Base-by-base conservation (phyloP, 1,139 yeast species). In the Casaregolazyma lundiana region DNA sequence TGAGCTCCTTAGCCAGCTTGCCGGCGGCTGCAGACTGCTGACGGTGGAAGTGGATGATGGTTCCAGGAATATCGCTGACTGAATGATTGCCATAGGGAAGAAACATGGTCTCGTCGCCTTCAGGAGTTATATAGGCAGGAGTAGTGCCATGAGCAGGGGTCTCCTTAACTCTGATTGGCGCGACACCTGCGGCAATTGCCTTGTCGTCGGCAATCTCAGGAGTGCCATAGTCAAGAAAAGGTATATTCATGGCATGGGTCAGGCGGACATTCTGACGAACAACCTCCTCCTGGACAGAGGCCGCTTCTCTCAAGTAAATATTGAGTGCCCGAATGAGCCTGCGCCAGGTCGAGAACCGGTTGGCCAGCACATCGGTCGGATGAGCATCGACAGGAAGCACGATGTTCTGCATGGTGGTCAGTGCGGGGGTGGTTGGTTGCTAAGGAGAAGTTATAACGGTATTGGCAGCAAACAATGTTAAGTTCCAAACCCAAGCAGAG, bases 331-430 rank as follows among this genome's bases (percentile, higher is more conserved):
- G 80, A 50, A 89, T 81, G 46, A 90, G 78, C 45, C 78, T 75
- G 53, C 96, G 72, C 97, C 97, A 92, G 2, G 95, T 84, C 41
- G 81, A 77, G 62, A 90, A 88, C 53, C 98, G 73, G 35, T 78
- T 76, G 3, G 96, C 94, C 56, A 92, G 71, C 6, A 86, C 78
- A 52, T 89, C 97, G 0, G 97, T 88, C 11, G 97, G 97, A 59
- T 78, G 78, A 2, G 82, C 78, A 52, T 68, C 64, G 8, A 77
- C 71, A 4, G 84, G 84, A 35, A 79, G 68, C 19, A 40, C 43
- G 22, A 46, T 30, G 16, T 19, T 30, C 36, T 37, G 19, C 40
- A 37, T 37, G 15, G 29, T 26, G 21, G 13, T 13, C 16, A 18
- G 6, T 36, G 22, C 35, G 13, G 21, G 20, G 21, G 15, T 35